Conservation (phyloP, 768 basidiomycete species). For the Panellus pusillus region DNA sequence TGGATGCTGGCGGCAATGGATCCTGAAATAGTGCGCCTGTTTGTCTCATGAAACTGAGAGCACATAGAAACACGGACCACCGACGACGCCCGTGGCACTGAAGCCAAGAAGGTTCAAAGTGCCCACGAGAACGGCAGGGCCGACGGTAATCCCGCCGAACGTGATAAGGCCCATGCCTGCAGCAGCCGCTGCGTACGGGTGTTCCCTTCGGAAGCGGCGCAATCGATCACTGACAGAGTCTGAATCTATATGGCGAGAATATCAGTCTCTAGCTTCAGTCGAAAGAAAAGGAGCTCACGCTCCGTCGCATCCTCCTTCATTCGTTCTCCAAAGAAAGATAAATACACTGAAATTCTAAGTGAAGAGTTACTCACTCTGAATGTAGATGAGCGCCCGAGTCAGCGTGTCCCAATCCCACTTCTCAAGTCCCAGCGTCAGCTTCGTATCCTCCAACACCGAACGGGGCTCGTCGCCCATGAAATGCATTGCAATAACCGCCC, state of each 20-base stretch:
- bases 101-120: slow-evolving; percentile 1
- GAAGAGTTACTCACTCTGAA: neutral
- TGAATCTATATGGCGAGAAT: neutral
- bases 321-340: too few species aligned
- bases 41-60: neutral
- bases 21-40: neutral
- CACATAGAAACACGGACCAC: neutral
- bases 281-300: too few species aligned
- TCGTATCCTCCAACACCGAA: neutral
- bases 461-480: neutral
- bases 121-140: slow-evolving; percentile 1
- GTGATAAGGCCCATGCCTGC: neutral
- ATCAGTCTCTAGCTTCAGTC: too few species aligned
- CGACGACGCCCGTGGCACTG: neutral
- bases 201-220: slow-evolving; percentile 1
- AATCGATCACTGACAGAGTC: neutral
- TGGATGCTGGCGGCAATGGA: neutral
- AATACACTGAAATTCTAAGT: neutral
- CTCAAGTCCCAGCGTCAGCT: neutral
- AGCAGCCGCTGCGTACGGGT: slow-evolving; percentile 3
- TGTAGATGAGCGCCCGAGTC: neutral
- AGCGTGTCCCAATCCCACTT: neutral
- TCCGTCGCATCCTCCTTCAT: too few species aligned
- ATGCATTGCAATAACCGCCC: neutral
- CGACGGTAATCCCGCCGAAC: slow-evolving; percentile 1